A percentile compares a stretch with the other conserved stretches of the same genome.
Evolutionary conservation across 108 stramenopile genomes (phyloP).

Genomic region (Cylindrotheca closterium): DNA sequence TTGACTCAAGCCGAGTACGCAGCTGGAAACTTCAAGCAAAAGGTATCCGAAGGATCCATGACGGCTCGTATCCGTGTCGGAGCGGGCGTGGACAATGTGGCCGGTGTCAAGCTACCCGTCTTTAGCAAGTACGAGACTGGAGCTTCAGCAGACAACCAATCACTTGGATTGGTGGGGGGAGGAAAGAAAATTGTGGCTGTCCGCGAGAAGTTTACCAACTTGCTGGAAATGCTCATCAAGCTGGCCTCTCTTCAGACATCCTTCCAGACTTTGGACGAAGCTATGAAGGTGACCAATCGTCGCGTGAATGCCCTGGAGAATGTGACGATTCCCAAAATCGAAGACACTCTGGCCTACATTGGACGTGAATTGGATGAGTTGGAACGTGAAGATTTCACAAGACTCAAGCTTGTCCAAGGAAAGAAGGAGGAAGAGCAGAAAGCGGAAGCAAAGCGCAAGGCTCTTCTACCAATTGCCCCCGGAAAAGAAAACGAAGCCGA

Average conservation of each 20-base stretch:
- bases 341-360: conserved; percentile 90
- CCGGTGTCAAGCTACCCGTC: conserved; percentile 97
- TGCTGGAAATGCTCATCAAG: conserved; percentile 90
- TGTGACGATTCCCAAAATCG: conserved; percentile 97
- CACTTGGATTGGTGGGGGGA: conserved; percentile 93
- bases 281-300: conserved; percentile 97
- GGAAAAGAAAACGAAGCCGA: conserved; percentile 60
- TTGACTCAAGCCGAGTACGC: conserved; percentile 98
- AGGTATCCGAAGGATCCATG: conserved; percentile 90
- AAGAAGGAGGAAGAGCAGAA: conserved; percentile 70
- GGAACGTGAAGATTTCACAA: conserved; percentile 98
- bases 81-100: conserved; percentile 94
- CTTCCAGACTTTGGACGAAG: conserved; percentile 96
- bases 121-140: conserved; percentile 96
- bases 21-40: conserved; percentile 96
- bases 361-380: conserved; percentile 96
- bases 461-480: conserved; percentile 3
- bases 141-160: conserved; percentile 83
- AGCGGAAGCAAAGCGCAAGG: conserved; percentile 29
- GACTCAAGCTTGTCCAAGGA: conserved; percentile 94
- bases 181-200: conserved; percentile 93
- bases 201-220: conserved; percentile 86
- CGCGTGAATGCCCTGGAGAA: conserved; percentile 98
- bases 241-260: conserved; percentile 97
- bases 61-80: conserved; percentile 84